Evolutionary conservation across 352 stramenopile genomes (phyloP), one percentile per base, ranked within the genome.

Genomic region (Phytophthora hybrid): DNA sequence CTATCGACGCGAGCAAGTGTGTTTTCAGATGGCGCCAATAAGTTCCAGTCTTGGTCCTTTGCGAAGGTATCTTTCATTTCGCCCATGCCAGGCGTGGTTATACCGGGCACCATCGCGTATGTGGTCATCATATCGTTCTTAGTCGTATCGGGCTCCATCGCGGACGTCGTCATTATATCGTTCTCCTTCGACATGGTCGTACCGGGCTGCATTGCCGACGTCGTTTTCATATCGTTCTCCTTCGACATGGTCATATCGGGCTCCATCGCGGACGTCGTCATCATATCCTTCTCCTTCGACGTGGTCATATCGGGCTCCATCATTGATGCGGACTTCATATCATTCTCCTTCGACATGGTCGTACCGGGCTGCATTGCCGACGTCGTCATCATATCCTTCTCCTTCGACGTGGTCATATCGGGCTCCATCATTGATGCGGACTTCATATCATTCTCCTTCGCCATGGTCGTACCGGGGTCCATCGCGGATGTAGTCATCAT

Each of bases 41-140:
- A 59, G 52, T 78, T 75, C 72, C 72, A 79, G 59, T 73, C 67
- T 65, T 67, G 54, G 1, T 55, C 49, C 9, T 67, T 32, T 16
- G 9, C 19, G 6, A 11, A 8, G 4, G 4, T 23, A n/a, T 63
- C n/a, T 18, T 51, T 52, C 53, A 44, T 41, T 63, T 60, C 23
- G 37, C 32, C 31, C 19, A 44, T 4, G 37, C 6, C 37, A 14
- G 37, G 37, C 37, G 37, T 44, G 10, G 37, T 44, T 2, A 51
- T 23, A 14, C 1, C 11, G 13, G 41, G 3, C 18, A n/a, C 41
- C 41, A 51, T 51, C 14, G 14, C 14, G 41, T 7, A 8, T 5
- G 16, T 23, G 16, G 14, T 21, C 16, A 11, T 52, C 44, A 52
- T 23, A 23, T 52, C 5, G 0, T 21, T 21, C 44, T 18, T 11